Evolutionary conservation across 768 basidiomycete genomes (phyloP).

Genomic region (Glaciozyma antarctica): DNA sequence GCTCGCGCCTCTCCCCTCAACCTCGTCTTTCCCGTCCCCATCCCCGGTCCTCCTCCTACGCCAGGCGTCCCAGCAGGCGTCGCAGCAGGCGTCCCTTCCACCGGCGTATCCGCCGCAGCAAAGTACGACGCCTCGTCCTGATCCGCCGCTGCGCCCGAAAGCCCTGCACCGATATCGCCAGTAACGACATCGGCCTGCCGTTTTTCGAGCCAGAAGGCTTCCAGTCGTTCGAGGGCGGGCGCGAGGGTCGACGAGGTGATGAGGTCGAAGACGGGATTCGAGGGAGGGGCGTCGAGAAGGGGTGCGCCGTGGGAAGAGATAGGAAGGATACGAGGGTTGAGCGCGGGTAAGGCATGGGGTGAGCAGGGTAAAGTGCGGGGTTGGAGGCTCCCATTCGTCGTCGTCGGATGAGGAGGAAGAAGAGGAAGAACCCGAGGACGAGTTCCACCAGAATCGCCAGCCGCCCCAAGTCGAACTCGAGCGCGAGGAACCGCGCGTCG

Average conservation of each 20-base stretch:
- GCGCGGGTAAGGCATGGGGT: constrained; percentile 30
- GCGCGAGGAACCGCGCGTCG: constrained; percentile 22
- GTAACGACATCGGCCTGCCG: constrained; percentile 26
- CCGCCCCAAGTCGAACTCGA: constrained; percentile 36
- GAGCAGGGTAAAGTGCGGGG: constrained; percentile 32
- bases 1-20: constrained; percentile 25
- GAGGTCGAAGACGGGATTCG: constrained; percentile 29
- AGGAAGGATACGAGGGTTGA: constrained; percentile 17
- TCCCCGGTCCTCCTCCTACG: neutral
- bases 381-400: constrained; percentile 47
- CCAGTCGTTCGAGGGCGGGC: constrained; percentile 27
- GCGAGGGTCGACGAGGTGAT: constrained; percentile 20
- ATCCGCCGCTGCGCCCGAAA: neutral
- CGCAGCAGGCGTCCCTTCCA: too few relatives aligned
- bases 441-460: constrained; percentile 37
- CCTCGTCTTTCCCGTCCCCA: neutral
- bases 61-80: neutral
- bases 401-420: constrained; percentile 43
- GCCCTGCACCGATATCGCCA: constrained; percentile 26
- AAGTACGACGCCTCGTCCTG: constrained; percentile 1
- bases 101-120: neutral
- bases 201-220: constrained; percentile 31
- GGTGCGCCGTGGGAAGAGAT: constrained; percentile 11
- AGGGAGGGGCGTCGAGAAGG: neutral
- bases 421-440: constrained; percentile 42